Evolutionary conservation across 1,284 basidiomycete genomes (phyloP), one percentile per base, ranked within the genome.

Genomic region (Puccinia triticina): DNA sequence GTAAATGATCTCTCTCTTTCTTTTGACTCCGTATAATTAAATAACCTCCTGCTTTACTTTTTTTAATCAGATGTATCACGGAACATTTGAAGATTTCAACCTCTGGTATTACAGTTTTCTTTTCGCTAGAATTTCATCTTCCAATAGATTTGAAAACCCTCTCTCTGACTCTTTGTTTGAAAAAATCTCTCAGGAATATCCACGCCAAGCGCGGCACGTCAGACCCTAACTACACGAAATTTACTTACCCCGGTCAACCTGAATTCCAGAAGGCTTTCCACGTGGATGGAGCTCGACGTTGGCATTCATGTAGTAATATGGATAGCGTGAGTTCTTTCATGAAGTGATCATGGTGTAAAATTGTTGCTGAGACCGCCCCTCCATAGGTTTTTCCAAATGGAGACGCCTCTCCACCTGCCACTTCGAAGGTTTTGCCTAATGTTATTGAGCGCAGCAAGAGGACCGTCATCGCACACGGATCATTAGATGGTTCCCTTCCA

Each of bases 401-500:
- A 16, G 79, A 81, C n/a, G 34, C 40, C 12, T 81, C 79, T 64
- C 43, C 59, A 18, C 40, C 59, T 61, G 29, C 69, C 1, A 48
- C n/a, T n/a, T 26, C 23, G 34, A 50, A 55, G 61, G 72, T 53
- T 16, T 67, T 81, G 32, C 79, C 79, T 23, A 72, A 72, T n/a
- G 79, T 81, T 10, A 81, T 81, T 11, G 18, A 72, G 8, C 55
- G 61, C 11, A 81, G 79, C 69, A 64, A 73, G 40, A 69, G 79
- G 29, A 66, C 57, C 34, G 69, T 81, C 57, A 81, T 81, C 16
- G 74, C 55, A 26, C 80, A 82, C 29, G 80, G 80, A 14, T n/a
- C n/a, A 43, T 48, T 74, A 43, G 80, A 82, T 37, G 59, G 37
- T 29, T 29, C 40, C 29, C 8, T 76, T 2, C 43, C 50, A 23